These are phyloP conservation scores for Mycena crocata DNA, from an alignment of 768 basidiomycete species.

Conservation along the genomic window DNA sequence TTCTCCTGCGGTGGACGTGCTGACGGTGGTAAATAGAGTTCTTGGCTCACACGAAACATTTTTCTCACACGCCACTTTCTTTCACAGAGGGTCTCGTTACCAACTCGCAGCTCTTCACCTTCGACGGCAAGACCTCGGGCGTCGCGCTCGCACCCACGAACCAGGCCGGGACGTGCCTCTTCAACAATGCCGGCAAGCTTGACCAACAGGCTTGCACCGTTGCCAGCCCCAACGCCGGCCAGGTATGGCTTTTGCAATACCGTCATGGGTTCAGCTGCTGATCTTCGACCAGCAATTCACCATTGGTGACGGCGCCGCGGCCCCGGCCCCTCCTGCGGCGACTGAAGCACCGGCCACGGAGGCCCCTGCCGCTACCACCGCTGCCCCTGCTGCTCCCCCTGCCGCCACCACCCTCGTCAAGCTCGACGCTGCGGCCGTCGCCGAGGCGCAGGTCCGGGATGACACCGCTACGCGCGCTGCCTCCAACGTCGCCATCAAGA, in stretches of 20 bases:
- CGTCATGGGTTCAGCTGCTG: neutral
- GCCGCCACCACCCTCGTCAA: neutral
- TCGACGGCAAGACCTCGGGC: constrained; percentile 13
- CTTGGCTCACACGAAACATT: too few species aligned
- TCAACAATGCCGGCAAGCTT: constrained; percentile 29
- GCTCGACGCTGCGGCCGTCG: constrained; percentile 31
- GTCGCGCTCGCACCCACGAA: constrained; percentile 28
- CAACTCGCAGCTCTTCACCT: constrained; percentile 36
- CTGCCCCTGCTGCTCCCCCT: constrained; percentile 9
- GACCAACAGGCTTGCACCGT: constrained; percentile 24
- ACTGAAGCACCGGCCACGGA: neutral
- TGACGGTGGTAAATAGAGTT: constrained; percentile 3
- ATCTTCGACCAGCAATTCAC: constrained; percentile 32
- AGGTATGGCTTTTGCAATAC: constrained; percentile 2
- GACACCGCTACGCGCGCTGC: constrained; percentile 40
- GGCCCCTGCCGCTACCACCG: neutral
- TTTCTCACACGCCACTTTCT: too few species aligned
- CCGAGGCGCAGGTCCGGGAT: constrained; percentile 34
- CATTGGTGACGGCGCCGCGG: constrained; percentile 15
- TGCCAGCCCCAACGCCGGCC: constrained; percentile 10
- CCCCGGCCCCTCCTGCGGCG: neutral
- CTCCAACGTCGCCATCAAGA: constrained; percentile 31
- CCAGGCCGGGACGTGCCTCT: constrained; percentile 26
- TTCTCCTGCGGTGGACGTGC: constrained; percentile 29
- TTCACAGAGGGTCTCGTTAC: constrained; percentile 24